Conservation (phyloP, 139 green algal species). For the Coelastrella sp. region DNA sequence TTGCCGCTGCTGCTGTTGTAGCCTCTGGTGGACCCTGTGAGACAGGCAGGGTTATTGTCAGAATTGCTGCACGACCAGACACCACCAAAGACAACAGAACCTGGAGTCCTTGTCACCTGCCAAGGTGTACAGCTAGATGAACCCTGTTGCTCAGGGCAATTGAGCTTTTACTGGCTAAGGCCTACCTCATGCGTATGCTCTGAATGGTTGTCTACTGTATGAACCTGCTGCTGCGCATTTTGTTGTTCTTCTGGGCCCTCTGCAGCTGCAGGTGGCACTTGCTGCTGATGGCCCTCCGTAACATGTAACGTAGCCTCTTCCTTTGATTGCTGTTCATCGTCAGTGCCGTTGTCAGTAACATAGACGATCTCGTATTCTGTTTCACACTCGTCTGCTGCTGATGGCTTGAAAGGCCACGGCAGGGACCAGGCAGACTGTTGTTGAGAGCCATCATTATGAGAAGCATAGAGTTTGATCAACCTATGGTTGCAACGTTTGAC, state of each 20-base stretch:
- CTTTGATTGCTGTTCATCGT: conserved; percentile 22
- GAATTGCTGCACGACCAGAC: too few relatives aligned
- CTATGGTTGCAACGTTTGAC: background rate
- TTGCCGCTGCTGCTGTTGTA: conserved; percentile 17
- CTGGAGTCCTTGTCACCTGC: too few relatives aligned
- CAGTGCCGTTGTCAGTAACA: conserved; percentile 50
- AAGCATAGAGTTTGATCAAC: background rate
- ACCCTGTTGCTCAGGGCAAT: too few relatives aligned
- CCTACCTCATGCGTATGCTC: too few relatives aligned
- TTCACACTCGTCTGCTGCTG: conserved; percentile 21
- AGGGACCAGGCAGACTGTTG: conserved; percentile 9
- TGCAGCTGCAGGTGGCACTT: background rate
- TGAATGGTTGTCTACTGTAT: background rate
- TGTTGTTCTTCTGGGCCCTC: background rate
- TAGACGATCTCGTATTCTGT: conserved; percentile 57
- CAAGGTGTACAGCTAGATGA: too few relatives aligned
- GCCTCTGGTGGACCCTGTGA: too few relatives aligned
- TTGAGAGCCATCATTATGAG: background rate
- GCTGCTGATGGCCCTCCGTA: background rate
- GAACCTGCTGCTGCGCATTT: background rate
- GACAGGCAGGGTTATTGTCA: too few relatives aligned
- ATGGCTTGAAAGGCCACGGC: conserved; percentile 14
- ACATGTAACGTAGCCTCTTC: background rate
- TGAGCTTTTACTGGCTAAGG: too few relatives aligned
- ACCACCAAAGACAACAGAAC: too few relatives aligned